Conservation (phyloP, 176 grass and related monocot genomes). For the Puya raimondii region DNA sequence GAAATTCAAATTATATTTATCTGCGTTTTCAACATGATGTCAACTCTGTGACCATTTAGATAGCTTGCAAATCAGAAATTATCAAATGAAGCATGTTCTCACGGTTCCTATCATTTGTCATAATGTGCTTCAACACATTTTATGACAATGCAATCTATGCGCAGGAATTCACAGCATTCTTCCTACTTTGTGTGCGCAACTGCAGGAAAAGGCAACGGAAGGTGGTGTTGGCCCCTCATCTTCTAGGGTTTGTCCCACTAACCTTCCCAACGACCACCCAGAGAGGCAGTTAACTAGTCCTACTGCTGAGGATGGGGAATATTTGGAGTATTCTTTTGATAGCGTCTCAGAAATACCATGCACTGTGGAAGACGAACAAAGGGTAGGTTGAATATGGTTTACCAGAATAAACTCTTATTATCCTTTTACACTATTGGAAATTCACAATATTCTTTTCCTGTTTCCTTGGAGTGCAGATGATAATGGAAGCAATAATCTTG, state of each 20-base stretch:
- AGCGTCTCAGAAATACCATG: conserved; percentile 63
- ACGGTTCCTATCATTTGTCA: not conserved
- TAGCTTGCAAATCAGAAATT: no score
- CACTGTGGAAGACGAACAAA: conserved; percentile 84
- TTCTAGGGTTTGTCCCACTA: conserved; percentile 37
- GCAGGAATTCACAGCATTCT: not conserved
- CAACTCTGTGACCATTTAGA: no score
- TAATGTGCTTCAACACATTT: not conserved
- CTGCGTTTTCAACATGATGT: no score
- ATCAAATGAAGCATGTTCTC: no score
- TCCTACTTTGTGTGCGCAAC: not conserved
- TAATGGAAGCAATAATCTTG: conserved; percentile 86
- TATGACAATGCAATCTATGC: not conserved
- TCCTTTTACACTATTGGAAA: not conserved
- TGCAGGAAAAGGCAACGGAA: conserved; percentile 35
- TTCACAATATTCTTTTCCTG: not conserved
- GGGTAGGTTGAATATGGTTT: conserved; percentile 41
- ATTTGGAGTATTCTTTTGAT: conserved; percentile 82
- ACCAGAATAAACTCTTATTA: not conserved
- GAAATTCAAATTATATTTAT: no score
- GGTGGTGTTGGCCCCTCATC: conserved; percentile 50
- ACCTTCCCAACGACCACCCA: conserved; percentile 37
- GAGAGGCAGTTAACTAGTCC: conserved; percentile 37
- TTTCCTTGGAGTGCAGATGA: conserved; percentile 54
- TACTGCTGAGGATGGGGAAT: conserved; percentile 61